Evolutionary conservation across 2,329 filamentous ascomycete species (phyloP), one percentile per base, ranked within the genome.

Genomic region (Fusarium nanum): DNA sequence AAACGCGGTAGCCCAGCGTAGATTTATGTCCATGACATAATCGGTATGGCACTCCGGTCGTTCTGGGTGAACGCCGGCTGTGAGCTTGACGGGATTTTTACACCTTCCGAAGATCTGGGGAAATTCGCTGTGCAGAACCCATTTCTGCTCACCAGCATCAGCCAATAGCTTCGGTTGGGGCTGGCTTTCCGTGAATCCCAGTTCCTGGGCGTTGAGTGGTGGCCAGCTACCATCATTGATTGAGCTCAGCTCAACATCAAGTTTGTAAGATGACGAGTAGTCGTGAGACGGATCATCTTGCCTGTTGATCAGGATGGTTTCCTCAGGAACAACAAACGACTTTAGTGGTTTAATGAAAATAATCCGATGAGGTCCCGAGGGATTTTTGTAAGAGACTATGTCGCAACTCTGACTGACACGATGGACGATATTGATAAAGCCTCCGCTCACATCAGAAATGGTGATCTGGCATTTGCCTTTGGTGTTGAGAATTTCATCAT

Each of bases 341-440:
- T 78, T 76, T 30, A 81, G 79, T 48, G 87, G 73, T 67, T 84
- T 82, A 27, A 88, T 78, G 48, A 84, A 82, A 14, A 85, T 83
- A 60, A 86, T 81, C 30, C 79, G 81, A 46, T 83, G 81, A 52
- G 81, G 80, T 28, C 81, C 83, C 53, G 82, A 79, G 4, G 83
- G 78, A 40, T 85, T 85, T 68, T 84, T 83, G 72, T 83, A 85
- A 5, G 85, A 79, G 54, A 81, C 83, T 65, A 89, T 78, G 45
- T 83, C 82, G 77, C 87, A 88, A 11, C 84, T 77, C 72, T 88
- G 85, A 65, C 83, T 87, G 72, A 87, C 83, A 67, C 85, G 86
- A 71, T 87, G 82, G 60, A 89, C 75, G 9, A 86, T 78, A 54
- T 82, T 79, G 28, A 79, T 74, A 63, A 79, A 77, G 49, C 77